Percentiles rank a stretch among this genome's conserved stretches.
phyloP scores from a whole-genome alignment of 805 yeast genomes.

The Starmerella apicola region DNA sequence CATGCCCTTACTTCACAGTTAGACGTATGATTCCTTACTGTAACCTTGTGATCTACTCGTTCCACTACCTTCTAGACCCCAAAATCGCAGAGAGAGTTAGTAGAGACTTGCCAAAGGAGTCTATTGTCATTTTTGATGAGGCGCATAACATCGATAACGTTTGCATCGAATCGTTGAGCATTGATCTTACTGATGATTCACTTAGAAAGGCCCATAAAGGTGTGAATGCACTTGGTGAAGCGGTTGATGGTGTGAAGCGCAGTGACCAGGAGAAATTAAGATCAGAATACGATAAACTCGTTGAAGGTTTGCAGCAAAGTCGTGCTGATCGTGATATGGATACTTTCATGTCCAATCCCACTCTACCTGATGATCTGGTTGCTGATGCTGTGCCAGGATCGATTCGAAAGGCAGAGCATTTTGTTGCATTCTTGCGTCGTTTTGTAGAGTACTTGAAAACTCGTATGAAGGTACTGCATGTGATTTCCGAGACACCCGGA shows the following conservation, averaged over 20 bases:
- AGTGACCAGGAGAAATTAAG: slow-evolving; percentile 75
- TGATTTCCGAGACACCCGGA: slow-evolving; percentile 92
- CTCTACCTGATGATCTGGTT: slow-evolving; percentile 68
- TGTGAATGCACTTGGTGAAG: slow-evolving; percentile 62
- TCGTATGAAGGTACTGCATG: slow-evolving; percentile 94
- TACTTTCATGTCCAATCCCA: slow-evolving; percentile 74
- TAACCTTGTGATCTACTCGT: slow-evolving; percentile 87
- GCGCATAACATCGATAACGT: slow-evolving; percentile 98
- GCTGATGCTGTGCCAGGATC: slow-evolving; percentile 96
- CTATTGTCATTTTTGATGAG: slow-evolving; percentile 92
- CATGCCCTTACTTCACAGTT: slow-evolving; percentile 94
- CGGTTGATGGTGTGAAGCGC: slow-evolving; percentile 72
- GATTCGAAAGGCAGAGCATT: slow-evolving; percentile 93
- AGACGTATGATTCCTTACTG: slow-evolving; percentile 92
- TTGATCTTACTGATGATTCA: slow-evolving; percentile 85
- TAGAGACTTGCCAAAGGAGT: slow-evolving; percentile 77
- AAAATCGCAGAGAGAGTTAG: slow-evolving; percentile 95
- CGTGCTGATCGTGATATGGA: slow-evolving; percentile 55
- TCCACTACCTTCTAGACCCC: slow-evolving; percentile 92
- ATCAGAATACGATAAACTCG: slow-evolving; percentile 81
- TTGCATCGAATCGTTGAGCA: slow-evolving; percentile 86
- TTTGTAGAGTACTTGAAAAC: slow-evolving; percentile 91
- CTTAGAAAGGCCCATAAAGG: slow-evolving; percentile 79
- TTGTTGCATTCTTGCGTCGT: slow-evolving; percentile 81
- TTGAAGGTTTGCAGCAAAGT: slow-evolving; percentile 65